These are phyloP conservation scores for Eutrema yunnanense DNA, from an alignment of 345 rosid genomes.

Conservation along the genomic window DNA sequence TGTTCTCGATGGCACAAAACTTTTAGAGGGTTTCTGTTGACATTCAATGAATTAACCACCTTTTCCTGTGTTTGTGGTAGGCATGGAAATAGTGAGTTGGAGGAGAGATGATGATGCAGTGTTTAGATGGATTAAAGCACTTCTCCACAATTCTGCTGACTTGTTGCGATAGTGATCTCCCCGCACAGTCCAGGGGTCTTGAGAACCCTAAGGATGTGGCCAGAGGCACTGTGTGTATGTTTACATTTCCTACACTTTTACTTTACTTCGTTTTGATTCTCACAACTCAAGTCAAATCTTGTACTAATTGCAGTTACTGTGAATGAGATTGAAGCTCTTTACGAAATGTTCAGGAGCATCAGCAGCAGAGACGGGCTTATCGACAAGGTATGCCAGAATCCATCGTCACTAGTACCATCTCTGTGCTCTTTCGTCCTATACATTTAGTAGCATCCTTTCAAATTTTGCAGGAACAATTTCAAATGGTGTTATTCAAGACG, in stretches of 20 bases:
- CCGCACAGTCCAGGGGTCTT: conserved; percentile 43
- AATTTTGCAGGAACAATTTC: conserved; percentile 51
- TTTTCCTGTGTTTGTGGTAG: conserved; percentile 26
- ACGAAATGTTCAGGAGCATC: conserved; percentile 77
- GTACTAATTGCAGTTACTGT: conserved; percentile 57
- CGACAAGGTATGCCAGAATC: conserved; percentile 50
- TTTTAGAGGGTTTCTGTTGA: not conserved
- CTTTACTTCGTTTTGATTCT: not conserved
- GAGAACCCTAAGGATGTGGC: conserved; percentile 63
- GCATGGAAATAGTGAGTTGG: conserved; percentile 53
- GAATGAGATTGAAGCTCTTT: conserved; percentile 86
- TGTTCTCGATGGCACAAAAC: not conserved
- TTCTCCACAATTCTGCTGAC: conserved; percentile 36
- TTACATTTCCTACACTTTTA: not conserved
- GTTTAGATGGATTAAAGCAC: conserved; percentile 51
- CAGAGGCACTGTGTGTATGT: conserved; percentile 72
- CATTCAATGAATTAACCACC: not conserved
- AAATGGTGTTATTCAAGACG: conserved; percentile 47
- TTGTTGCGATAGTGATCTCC: conserved; percentile 56
- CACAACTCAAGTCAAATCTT: not conserved
- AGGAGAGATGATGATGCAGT: conserved; percentile 59
- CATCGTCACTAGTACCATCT: not conserved
- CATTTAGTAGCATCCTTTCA: not conserved
- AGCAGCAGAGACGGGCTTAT: conserved; percentile 76
- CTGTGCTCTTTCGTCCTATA: not conserved